These are phyloP conservation scores for Nephelium lappaceum DNA, from an alignment of 345 rosid genomes.

Conservation along the genomic window DNA sequence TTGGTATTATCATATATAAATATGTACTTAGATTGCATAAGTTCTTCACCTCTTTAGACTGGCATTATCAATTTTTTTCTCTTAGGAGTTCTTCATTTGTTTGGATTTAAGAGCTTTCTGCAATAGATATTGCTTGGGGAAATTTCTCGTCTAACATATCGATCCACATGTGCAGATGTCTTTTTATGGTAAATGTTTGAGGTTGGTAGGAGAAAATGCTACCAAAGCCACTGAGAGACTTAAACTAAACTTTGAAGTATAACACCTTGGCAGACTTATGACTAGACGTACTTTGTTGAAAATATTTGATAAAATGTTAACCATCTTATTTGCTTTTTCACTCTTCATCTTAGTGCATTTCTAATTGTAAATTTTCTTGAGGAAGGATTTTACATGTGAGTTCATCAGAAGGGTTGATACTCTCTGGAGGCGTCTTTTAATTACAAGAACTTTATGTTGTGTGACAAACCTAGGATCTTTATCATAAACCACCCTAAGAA, in stretches of 20 bases:
- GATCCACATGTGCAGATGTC: not conserved
- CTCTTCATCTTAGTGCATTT: not conserved
- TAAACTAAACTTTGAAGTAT: not conserved
- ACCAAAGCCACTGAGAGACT: not conserved
- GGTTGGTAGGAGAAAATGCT: conserved; percentile 4
- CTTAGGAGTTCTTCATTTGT: too few species aligned
- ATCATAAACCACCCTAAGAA: not conserved
- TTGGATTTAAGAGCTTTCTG: too few species aligned
- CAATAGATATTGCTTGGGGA: too few species aligned
- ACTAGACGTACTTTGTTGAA: not conserved
- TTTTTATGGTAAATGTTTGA: not conserved
- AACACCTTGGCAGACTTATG: not conserved
- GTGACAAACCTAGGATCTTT: not conserved
- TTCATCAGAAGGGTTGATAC: not conserved
- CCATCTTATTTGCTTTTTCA: too few species aligned
- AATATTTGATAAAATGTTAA: not conserved
- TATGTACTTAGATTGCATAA: too few species aligned
- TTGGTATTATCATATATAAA: too few species aligned
- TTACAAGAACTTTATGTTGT: not conserved
- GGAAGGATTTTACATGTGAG: not conserved
- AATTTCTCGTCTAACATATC: too few species aligned
- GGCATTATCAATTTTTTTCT: too few species aligned
- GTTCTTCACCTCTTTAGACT: too few species aligned
- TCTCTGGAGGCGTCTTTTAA: not conserved
- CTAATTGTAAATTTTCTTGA: not conserved